Evolutionary conservation across 1,284 basidiomycete genomes (phyloP), one percentile per base, ranked within the genome.

Genomic region (Hypsizygus ulmarius): DNA sequence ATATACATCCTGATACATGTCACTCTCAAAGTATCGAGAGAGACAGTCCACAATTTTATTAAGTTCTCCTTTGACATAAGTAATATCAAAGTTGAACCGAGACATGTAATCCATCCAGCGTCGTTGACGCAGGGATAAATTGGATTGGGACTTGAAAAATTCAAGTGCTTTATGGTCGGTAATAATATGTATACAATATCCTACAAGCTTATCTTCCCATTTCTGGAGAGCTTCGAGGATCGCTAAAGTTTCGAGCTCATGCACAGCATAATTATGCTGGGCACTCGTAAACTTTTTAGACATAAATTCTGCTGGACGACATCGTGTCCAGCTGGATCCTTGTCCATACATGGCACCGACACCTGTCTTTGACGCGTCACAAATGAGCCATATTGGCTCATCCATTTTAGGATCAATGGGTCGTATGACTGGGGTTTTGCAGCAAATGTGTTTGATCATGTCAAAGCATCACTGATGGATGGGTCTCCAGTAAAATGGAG

Each of bases 31-130:
- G 44, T 66, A 66, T 0, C 61, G 52, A 0, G 62, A 69, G 8
- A 69, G 41, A 5, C 49, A 54, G 49, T 70, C 66, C 0, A 63
- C 61, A 0, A 71, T 57, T 29, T 52, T 56, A 42, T 70, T 71
- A 1, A 47, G 16, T 4, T 54, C 36, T 1, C 66, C 66, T 39
- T 60, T 49, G 4, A 69, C 55, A 48, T 68, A 66, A 2, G 34
- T 45, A 1, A 69, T 61, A 7, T 60, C 46, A 45, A 49, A 58
- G 37, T 68, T 47, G 46, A 68, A 70, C 6, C 56, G 30, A 0
- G 45, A 45, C 3, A 70, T 39, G 47, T 59, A 67, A 19, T 68
- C 62, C 3, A 49, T 49, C 64, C 65, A 67, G 5, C 60, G 44
- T 18, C 49, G 39, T 36, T 49, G 45, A 12, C 33, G 21, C 3